Conservation (phyloP, 768 basidiomycete species). For the Boletellus sp. region DNA sequence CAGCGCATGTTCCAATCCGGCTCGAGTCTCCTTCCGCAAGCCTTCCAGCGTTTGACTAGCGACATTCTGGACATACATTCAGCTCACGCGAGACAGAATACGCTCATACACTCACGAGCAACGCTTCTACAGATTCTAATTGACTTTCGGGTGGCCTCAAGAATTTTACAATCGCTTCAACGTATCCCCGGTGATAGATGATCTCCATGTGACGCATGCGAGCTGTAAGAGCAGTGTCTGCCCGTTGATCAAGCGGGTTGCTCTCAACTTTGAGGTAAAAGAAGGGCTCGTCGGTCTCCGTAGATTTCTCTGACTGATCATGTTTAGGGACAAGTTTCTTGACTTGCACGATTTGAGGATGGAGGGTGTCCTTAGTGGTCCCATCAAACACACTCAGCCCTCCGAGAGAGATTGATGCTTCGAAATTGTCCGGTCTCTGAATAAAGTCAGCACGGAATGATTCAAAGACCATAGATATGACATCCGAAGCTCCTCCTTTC, state of each 20-base stretch:
- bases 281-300: conserved; percentile 53
- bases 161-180: conserved; percentile 89
- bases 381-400: conserved; percentile 89
- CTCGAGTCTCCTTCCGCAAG: conserved; percentile 88
- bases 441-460: conserved; percentile 78
- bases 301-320: conserved; percentile 33
- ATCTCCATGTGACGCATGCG: conserved; percentile 96
- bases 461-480: conserved; percentile 86
- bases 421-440: conserved; percentile 84
- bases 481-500: conserved; percentile 57
- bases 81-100: not conserved
- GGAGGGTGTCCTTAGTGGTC: conserved; percentile 73
- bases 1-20: conserved; percentile 89
- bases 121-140: conserved; percentile 90
- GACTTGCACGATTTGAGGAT: conserved; percentile 89
- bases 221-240: conserved; percentile 85
- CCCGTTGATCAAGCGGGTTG: conserved; percentile 85
- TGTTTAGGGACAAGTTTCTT: conserved; percentile 39
- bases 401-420: conserved; percentile 78
- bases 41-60: conserved; percentile 94
- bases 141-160: conserved; percentile 94
- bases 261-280: conserved; percentile 90
- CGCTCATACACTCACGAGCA: conserved; percentile 55
- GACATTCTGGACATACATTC: conserved; percentile 53
- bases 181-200: conserved; percentile 90